Percentiles rank a stretch among this genome's conserved stretches.
Conservation (phyloP, 78 protist species). For the Protostelium mycophagum region DNA sequence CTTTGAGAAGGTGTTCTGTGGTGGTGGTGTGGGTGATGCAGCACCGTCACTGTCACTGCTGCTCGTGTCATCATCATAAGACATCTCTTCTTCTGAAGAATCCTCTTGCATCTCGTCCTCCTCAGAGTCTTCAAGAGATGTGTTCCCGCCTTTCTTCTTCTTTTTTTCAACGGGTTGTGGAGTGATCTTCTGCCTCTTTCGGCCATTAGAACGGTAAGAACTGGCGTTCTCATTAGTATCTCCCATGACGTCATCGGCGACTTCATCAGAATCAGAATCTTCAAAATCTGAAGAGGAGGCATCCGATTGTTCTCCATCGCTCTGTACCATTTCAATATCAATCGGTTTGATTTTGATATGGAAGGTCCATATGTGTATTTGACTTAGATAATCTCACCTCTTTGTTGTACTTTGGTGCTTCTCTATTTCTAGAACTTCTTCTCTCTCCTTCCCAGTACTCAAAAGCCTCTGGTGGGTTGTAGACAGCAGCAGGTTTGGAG, state of each 20-base stretch:
- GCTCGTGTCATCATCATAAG: neutral
- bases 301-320: neutral
- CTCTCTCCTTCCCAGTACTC: slow-evolving; percentile 2
- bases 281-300: neutral
- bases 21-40: neutral
- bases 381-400: neutral
- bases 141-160: neutral
- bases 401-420: neutral
- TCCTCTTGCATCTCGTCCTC: neutral
- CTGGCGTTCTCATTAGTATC: neutral
- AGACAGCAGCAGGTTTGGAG: neutral
- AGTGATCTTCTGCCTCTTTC: neutral
- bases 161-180: neutral
- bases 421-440: neutral
- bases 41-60: neutral
- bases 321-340: neutral
- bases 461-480: neutral
- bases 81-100: neutral
- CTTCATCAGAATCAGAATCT: neutral
- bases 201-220: neutral
- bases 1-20: too few relatives aligned
- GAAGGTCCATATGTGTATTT: neutral
- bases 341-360: neutral
- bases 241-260: neutral
- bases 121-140: neutral